Percentiles rank a stretch among this genome's conserved stretches.
Conservation (phyloP, 2,329 filamentous ascomycete genomes). For the Diaporthe sp. region DNA sequence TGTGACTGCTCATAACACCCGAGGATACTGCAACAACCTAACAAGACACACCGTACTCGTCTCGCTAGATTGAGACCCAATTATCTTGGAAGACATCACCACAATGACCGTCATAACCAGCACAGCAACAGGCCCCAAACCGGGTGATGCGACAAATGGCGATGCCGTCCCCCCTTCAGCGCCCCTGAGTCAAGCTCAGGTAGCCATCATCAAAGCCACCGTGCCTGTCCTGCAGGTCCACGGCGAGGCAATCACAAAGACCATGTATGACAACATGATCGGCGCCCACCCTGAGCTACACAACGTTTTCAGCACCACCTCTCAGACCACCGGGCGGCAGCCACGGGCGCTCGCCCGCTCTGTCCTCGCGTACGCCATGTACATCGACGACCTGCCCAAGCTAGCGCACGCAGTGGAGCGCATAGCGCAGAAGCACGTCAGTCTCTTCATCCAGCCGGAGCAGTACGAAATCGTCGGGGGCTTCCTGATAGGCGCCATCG, state of each 20-base stretch:
- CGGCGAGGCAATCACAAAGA: constrained; percentile 76
- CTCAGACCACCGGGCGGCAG: constrained; percentile 77
- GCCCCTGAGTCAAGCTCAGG: constrained; percentile 72
- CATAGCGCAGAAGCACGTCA: constrained; percentile 83
- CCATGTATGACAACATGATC: constrained; percentile 80
- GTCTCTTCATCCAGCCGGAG: constrained; percentile 75
- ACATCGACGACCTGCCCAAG: constrained; percentile 77
- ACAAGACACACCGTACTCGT: background rate
- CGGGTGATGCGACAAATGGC: background rate
- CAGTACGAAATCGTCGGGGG: constrained; percentile 80
- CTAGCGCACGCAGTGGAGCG: constrained; percentile 71
- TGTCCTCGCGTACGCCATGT: constrained; percentile 78
- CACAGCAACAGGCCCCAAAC: constrained; percentile 23
- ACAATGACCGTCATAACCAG: constrained; percentile 15
- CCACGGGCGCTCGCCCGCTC: constrained; percentile 76
- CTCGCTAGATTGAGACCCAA: background rate
- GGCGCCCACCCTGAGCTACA: constrained; percentile 73
- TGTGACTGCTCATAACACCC: background rate
- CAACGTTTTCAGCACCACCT: constrained; percentile 78
- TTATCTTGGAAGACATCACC: background rate
- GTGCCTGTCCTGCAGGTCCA: constrained; percentile 78
- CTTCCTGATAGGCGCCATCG: constrained; percentile 76
- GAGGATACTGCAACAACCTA: background rate
- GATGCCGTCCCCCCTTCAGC: constrained; percentile 34
- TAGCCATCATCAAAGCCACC: constrained; percentile 81